Conservation (phyloP, 305 asterid species). For the Solanum hybrid region DNA sequence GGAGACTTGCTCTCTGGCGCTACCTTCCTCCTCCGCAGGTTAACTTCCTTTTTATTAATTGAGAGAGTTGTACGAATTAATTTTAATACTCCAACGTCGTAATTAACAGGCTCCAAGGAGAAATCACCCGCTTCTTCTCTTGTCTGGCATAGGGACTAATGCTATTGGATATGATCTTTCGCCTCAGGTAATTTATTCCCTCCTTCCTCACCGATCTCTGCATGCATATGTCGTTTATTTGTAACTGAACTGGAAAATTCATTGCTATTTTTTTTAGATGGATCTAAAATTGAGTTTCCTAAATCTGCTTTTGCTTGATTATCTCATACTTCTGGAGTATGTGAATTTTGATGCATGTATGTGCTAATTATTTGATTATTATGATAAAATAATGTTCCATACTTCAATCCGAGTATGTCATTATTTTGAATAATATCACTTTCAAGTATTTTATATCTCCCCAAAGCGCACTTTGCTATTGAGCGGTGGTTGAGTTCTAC, state of each 20-base stretch:
- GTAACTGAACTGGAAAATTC: not conserved
- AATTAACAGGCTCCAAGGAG: constrained; percentile 13
- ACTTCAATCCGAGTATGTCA: not conserved
- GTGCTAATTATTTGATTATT: not conserved
- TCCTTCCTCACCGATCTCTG: not conserved
- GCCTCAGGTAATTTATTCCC: constrained; percentile 18
- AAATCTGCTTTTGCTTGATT: not conserved
- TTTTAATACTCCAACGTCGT: not conserved
- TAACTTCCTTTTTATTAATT: not conserved
- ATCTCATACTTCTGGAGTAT: not conserved
- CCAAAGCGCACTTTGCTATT: not conserved
- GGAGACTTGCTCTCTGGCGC: constrained; percentile 37
- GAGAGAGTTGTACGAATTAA: not conserved
- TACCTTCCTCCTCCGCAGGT: constrained; percentile 22
- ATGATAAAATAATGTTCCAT: not conserved
- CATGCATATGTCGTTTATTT: not conserved
- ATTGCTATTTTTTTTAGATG: not conserved
- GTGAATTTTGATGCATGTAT: not conserved
- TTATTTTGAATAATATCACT: not conserved
- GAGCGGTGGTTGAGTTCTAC: not conserved
- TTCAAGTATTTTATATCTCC: not conserved
- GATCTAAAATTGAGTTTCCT: not conserved
- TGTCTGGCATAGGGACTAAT: constrained; percentile 35
- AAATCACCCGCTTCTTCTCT: constrained; percentile 25
- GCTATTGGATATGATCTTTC: constrained; percentile 37